Conservation (phyloP, 2,329 filamentous ascomycete genomes). For the Ophiostoma himal-ulmi region DNA sequence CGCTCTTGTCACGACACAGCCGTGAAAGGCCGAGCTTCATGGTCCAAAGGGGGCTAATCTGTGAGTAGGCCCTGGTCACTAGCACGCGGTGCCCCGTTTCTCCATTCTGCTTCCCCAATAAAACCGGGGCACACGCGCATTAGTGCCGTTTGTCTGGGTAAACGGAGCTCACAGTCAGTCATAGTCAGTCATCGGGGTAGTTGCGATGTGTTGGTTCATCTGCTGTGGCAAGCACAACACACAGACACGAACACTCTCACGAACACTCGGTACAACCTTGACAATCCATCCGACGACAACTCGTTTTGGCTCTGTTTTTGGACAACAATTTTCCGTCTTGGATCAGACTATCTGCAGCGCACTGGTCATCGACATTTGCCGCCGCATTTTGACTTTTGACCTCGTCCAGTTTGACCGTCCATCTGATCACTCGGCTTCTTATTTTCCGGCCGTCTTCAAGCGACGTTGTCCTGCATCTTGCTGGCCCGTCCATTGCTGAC, state of each 20-base stretch:
- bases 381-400: not conserved
- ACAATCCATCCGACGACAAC: too few species aligned
- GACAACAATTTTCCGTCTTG: not conserved
- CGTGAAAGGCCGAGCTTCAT: constrained; percentile 4
- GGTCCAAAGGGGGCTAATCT: not conserved
- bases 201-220: not conserved
- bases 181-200: not conserved
- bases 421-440: too few species aligned
- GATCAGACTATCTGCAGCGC: not conserved
- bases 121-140: not conserved
- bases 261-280: too few species aligned
- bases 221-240: not conserved
- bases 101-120: constrained; percentile 18
- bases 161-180: constrained; percentile 13
- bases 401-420: too few species aligned
- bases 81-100: constrained; percentile 15
- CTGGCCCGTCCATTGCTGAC: not conserved
- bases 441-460: too few species aligned
- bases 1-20: not conserved
- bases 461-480: not conserved
- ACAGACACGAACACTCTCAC: not conserved
- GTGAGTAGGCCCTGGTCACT: not conserved
- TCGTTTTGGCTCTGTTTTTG: not conserved
- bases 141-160: constrained; percentile 17
- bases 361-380: not conserved